A percentile compares a stretch with the other conserved stretches of the same genome.
Evolutionary conservation across 371 early-diverging fungal species (phyloP).

Genomic region (Rhizopus delemar): DNA sequence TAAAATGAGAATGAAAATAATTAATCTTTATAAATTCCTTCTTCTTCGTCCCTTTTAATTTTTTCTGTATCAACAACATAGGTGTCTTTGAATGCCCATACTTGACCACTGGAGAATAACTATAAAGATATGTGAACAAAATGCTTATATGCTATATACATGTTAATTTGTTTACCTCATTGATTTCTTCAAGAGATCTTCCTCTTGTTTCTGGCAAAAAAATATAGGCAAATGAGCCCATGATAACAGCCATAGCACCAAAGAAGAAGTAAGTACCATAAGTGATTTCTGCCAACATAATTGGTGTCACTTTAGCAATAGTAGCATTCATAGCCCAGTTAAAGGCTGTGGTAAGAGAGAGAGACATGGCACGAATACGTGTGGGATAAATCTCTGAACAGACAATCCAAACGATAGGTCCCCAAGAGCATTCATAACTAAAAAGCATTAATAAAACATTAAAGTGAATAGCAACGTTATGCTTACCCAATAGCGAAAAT

Average conservation of each 20-base stretch:
- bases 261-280: constrained; percentile 60
- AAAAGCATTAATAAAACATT: no score
- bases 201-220: constrained; percentile 71
- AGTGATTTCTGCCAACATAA: constrained; percentile 47
- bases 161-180: constrained; percentile 10
- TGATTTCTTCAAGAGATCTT: constrained; percentile 62
- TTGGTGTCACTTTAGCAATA: constrained; percentile 52
- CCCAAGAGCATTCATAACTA: constrained; percentile 63
- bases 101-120: constrained; percentile 13
- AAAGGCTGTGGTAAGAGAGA: constrained; percentile 57
- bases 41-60: constrained; percentile 28
- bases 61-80: constrained; percentile 21
- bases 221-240: constrained; percentile 44
- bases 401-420: constrained; percentile 70
- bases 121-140: background rate
- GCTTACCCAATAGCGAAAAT: constrained; percentile 47
- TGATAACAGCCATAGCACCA: constrained; percentile 46
- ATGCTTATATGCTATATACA: no score
- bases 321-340: constrained; percentile 65
- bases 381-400: constrained; percentile 68
- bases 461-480: background rate
- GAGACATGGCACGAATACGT: constrained; percentile 45
- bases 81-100: constrained; percentile 26
- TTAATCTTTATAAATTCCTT: constrained; percentile 26
- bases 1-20: background rate